Percentiles rank a stretch among this genome's conserved stretches.
phyloP scores from a whole-genome alignment of 2,329 filamentous ascomycete genomes.

The Pseudodiploospora longispora region DNA sequence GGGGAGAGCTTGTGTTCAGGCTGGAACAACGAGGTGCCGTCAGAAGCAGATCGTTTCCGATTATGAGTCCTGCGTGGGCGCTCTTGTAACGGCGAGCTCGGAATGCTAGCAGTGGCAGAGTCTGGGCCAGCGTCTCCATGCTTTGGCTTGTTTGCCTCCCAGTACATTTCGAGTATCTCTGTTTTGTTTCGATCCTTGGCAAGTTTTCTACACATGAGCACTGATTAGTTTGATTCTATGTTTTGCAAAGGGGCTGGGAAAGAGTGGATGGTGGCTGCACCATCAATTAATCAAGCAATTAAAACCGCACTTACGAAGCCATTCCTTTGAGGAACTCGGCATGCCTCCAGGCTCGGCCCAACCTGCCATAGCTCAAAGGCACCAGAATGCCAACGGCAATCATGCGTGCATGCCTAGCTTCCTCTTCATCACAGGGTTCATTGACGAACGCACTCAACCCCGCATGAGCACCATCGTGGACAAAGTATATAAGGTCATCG shows the following conservation, averaged over 20 bases:
- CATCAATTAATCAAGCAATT: no score
- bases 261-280: background rate
- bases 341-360: conserved; percentile 86
- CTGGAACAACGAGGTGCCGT: conserved; percentile 50
- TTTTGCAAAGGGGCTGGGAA: background rate
- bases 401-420: conserved; percentile 82
- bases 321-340: conserved; percentile 67
- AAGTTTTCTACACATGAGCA: conserved; percentile 38
- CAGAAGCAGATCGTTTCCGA: conserved; percentile 53
- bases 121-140: conserved; percentile 21
- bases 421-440: conserved; percentile 65
- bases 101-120: conserved; percentile 30
- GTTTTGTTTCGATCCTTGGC: conserved; percentile 58
- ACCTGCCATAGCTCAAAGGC: conserved; percentile 71
- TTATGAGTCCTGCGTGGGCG: conserved; percentile 32
- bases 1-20: conserved; percentile 61
- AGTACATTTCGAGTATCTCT: conserved; percentile 67
- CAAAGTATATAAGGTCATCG: conserved; percentile 88
- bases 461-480: conserved; percentile 70
- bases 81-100: conserved; percentile 20
- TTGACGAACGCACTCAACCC: conserved; percentile 91
- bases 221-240: conserved; percentile 14
- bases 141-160: conserved; percentile 48
- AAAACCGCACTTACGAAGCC: conserved; percentile 47
- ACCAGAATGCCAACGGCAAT: conserved; percentile 86